Conservation (phyloP, 2,329 filamentous ascomycete species). For the Hypoxylon sp. region DNA sequence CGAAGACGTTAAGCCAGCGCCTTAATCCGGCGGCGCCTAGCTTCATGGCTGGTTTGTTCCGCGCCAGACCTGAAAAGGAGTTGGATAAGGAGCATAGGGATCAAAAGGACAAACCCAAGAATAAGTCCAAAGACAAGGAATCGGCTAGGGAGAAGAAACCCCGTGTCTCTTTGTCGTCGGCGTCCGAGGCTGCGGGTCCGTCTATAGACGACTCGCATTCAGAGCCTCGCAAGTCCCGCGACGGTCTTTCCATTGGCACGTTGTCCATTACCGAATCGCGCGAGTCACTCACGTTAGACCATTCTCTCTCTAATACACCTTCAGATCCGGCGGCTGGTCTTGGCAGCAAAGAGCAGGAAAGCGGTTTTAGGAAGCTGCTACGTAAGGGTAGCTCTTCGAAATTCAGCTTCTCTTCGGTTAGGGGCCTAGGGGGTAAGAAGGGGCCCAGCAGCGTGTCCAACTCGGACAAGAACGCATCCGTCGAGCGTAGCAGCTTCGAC, state of each 20-base stretch:
- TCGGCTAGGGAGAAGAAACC: conserved; percentile 60
- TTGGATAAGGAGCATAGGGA: conserved; percentile 57
- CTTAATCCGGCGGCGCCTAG: conserved; percentile 92
- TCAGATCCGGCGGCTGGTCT: conserved; percentile 66
- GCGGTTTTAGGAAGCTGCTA: conserved; percentile 72
- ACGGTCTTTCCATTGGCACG: conserved; percentile 71
- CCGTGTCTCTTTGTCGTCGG: conserved; percentile 57
- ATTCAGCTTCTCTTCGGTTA: conserved; percentile 71
- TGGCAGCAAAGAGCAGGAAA: conserved; percentile 67
- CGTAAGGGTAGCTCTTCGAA: conserved; percentile 77
- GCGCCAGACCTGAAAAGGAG: conserved; percentile 57
- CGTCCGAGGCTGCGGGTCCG: conserved; percentile 57
- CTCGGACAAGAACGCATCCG: conserved; percentile 70
- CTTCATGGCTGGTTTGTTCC: conserved; percentile 82
- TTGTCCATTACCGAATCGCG: conserved; percentile 73
- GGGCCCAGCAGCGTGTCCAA: conserved; percentile 70
- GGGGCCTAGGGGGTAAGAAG: conserved; percentile 69
- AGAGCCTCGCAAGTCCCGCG: conserved; percentile 69
- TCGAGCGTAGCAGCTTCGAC: conserved; percentile 72
- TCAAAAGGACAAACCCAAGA: conserved; percentile 56
- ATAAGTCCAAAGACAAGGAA: conserved; percentile 60
- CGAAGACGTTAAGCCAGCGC: conserved; percentile 69
- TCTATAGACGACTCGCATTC: conserved; percentile 66
- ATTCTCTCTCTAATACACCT: conserved; percentile 69
- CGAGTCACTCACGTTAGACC: conserved; percentile 71